phyloP scores from a whole-genome alignment of 2,329 filamentous ascomycete species.

The Pseudocercospora pini-densiflorae region DNA sequence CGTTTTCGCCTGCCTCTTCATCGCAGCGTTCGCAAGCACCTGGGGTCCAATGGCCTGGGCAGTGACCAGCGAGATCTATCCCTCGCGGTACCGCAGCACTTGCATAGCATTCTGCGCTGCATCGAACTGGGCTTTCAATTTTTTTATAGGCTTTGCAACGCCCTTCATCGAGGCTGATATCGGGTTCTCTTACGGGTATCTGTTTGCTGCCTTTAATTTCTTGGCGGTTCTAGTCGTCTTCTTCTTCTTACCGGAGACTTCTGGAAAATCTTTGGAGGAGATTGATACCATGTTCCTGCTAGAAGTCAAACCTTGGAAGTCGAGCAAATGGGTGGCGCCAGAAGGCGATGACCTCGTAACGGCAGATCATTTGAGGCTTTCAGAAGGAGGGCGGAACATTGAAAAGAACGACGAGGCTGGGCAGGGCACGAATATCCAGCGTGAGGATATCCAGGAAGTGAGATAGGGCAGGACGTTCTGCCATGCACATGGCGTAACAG shows the following conservation, averaged over 20 bases:
- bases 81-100: background rate
- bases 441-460: background rate
- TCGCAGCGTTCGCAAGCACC: background rate
- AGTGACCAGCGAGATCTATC: background rate
- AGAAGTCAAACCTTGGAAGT: constrained; percentile 36
- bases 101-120: background rate
- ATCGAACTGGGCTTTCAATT: background rate
- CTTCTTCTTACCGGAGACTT: constrained; percentile 41
- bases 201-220: constrained; percentile 35
- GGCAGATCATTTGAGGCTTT: constrained; percentile 32
- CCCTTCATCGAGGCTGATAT: constrained; percentile 40
- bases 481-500: too few relatives aligned
- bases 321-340: constrained; percentile 35
- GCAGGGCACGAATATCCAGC: background rate
- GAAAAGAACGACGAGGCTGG: constrained; percentile 30
- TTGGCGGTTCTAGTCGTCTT: background rate
- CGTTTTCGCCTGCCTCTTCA: background rate
- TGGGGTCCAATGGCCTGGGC: background rate
- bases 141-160: background rate
- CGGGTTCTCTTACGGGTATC: constrained; percentile 42
- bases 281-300: constrained; percentile 40
- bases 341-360: constrained; percentile 32
- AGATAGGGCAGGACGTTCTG: background rate
- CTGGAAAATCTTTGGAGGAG: constrained; percentile 40
- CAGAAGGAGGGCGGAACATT: constrained; percentile 33